Conservation (phyloP, 1,284 basidiomycete species). For the Malassezia sympodialis region DNA sequence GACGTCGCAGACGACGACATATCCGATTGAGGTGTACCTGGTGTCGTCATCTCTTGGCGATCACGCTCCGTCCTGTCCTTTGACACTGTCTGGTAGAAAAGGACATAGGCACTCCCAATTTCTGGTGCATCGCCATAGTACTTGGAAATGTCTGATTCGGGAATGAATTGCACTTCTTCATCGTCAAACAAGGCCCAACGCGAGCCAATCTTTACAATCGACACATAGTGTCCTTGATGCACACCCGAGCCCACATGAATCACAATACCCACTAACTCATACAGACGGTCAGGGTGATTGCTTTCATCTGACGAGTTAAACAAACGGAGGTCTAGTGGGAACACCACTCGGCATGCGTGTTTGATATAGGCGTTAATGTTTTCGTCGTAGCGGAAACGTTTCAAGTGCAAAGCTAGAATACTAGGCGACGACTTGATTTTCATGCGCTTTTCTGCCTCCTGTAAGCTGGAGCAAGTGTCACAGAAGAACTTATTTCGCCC, state of each 20-base stretch:
- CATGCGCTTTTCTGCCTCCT: slow-evolving; percentile 98
- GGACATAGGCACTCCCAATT: slow-evolving; percentile 80
- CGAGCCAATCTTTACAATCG: slow-evolving; percentile 72
- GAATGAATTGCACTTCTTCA: slow-evolving; percentile 74
- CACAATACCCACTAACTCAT: slow-evolving; percentile 88
- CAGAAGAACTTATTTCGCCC: slow-evolving; percentile 98
- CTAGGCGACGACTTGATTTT: slow-evolving; percentile 94
- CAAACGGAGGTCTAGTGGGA: slow-evolving; percentile 81
- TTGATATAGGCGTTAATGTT: slow-evolving; percentile 79
- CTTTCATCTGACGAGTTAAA: slow-evolving; percentile 95
- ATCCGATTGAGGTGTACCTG: neutral
- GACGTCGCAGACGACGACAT: neutral
- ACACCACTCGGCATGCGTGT: slow-evolving; percentile 87
- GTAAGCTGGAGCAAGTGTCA: slow-evolving; percentile 86
- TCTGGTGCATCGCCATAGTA: slow-evolving; percentile 82
- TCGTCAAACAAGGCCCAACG: slow-evolving; percentile 93
- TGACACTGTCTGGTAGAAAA: slow-evolving; percentile 91
- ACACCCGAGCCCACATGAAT: slow-evolving; percentile 94
- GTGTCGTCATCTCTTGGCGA: neutral
- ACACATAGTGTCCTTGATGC: slow-evolving; percentile 93
- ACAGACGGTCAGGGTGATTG: slow-evolving; percentile 71
- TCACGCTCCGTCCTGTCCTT: slow-evolving; percentile 21
- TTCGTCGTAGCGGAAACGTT: slow-evolving; percentile 96
- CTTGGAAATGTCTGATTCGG: slow-evolving; percentile 76
- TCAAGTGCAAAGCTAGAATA: slow-evolving; percentile 84